These are phyloP conservation scores for Tetrahymena borealis DNA, from an alignment of 73 alveolate genomes.

Conservation along the genomic window DNA sequence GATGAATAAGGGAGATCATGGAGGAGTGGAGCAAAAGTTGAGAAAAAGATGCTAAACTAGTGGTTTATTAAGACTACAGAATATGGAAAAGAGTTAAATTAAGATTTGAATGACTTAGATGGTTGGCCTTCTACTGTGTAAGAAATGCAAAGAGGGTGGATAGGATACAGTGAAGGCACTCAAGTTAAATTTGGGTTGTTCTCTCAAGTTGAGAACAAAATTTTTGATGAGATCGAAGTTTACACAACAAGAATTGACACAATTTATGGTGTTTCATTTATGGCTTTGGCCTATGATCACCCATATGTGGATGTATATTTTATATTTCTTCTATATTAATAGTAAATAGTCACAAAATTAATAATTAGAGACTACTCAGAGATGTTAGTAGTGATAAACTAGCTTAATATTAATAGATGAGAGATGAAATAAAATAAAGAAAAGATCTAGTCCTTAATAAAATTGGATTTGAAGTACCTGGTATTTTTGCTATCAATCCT, in stretches of 20 bases:
- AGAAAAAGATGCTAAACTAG: slow-evolving; percentile 39
- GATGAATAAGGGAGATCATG: slow-evolving; percentile 58
- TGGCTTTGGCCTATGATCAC: slow-evolving; percentile 50
- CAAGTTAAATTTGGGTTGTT: slow-evolving; percentile 16
- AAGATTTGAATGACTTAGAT: slow-evolving; percentile 33
- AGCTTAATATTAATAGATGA: not conserved
- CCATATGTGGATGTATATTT: not conserved
- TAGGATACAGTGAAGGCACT: slow-evolving; percentile 55
- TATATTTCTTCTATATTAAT: no score
- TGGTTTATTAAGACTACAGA: slow-evolving; percentile 59
- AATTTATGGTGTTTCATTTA: slow-evolving; percentile 46
- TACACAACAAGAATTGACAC: slow-evolving; percentile 60
- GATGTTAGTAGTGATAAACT: not conserved
- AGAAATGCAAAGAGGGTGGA: slow-evolving; percentile 66
- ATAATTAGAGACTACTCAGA: not conserved
- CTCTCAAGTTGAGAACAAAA: not conserved
- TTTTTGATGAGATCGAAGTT: not conserved
- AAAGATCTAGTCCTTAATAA: not conserved
- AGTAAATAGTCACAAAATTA: no score
- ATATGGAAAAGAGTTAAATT: slow-evolving; percentile 42
- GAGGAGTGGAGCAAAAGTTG: slow-evolving; percentile 66
- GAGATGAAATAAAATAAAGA: not conserved
- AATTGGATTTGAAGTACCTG: not conserved
- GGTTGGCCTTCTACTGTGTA: slow-evolving; percentile 58
- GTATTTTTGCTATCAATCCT: slow-evolving; percentile 36